phyloP scores from a whole-genome alignment of 2,329 filamentous ascomycete genomes.

The Microcyclosporella mali region DNA sequence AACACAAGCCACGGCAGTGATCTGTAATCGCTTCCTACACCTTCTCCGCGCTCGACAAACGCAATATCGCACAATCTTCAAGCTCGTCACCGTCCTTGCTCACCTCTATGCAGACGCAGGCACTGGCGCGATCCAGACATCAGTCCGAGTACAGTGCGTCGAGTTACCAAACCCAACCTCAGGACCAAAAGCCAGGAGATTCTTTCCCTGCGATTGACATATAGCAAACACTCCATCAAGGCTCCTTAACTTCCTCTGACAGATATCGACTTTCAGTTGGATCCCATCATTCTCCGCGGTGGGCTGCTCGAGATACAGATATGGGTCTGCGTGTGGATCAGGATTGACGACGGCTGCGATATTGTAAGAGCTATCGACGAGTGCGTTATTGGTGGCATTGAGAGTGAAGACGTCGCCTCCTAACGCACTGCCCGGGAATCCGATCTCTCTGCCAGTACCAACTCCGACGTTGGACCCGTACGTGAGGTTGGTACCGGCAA shows the following conservation, averaged over 20 bases:
- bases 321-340: neutral
- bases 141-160: too few species aligned
- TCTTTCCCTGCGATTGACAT: neutral
- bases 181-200: neutral
- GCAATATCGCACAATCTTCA: too few species aligned
- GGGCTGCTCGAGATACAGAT: neutral
- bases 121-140: too few species aligned
- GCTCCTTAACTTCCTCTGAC: too few species aligned
- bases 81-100: too few species aligned
- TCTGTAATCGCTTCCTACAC: too few species aligned
- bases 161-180: neutral
- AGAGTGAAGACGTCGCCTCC: constrained; percentile 23
- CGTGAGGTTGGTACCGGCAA: neutral
- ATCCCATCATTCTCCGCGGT: too few species aligned
- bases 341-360: neutral
- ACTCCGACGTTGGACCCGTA: neutral
- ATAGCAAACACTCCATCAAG: neutral
- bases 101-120: neutral
- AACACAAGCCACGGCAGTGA: too few species aligned
- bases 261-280: too few species aligned
- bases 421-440: constrained; percentile 16
- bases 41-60: too few species aligned
- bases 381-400: constrained; percentile 20
- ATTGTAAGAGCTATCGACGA: neutral
- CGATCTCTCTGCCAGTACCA: neutral